A percentile compares a stretch with the other conserved stretches of the same genome.
Evolutionary conservation across 1,284 basidiomycete genomes (phyloP).

Genomic region (Trichosporon faecale): DNA sequence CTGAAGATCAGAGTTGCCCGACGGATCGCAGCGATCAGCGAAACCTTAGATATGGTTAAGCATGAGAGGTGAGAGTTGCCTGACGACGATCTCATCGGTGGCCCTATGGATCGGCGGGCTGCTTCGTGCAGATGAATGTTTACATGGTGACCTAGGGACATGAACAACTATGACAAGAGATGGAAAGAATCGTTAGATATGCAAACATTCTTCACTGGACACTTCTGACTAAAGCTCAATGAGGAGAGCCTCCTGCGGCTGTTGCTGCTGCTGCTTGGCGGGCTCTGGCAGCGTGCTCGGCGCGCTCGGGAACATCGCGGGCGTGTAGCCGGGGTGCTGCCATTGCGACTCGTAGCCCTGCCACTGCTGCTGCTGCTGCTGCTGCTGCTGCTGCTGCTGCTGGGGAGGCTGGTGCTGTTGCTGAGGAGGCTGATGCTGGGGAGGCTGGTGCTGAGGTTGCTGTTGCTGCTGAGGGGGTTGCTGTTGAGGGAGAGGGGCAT

Average conservation of each 20-base stretch:
- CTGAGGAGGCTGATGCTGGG: slow-evolving; percentile 14
- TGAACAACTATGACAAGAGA: background rate
- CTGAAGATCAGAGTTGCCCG: background rate
- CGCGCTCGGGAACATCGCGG: slow-evolving; percentile 50
- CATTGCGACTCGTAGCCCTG: slow-evolving; percentile 22
- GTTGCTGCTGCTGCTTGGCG: slow-evolving; percentile 59
- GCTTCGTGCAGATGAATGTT: background rate
- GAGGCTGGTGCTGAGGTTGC: slow-evolving; percentile 20
- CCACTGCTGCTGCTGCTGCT: slow-evolving; percentile 24
- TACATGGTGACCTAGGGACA: background rate
- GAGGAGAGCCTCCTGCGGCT: slow-evolving; percentile 76
- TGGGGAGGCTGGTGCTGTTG: slow-evolving; percentile 22
- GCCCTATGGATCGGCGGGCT: too few relatives aligned
- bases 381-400: slow-evolving; percentile 2
- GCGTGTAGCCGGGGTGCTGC: slow-evolving; percentile 14
- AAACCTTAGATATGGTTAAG: background rate
- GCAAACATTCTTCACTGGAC: background rate
- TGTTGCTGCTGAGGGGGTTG: slow-evolving; percentile 6
- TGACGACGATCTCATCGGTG: background rate
- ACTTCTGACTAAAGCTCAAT: slow-evolving; percentile 55
- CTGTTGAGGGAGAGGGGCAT: background rate
- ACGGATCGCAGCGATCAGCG: background rate
- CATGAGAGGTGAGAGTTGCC: background rate
- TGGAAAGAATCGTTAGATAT: background rate
- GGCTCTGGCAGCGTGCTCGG: slow-evolving; percentile 57